Base-by-base conservation (phyloP, 1,139 yeast species). In the Saccharomyces hybrid region DNA sequence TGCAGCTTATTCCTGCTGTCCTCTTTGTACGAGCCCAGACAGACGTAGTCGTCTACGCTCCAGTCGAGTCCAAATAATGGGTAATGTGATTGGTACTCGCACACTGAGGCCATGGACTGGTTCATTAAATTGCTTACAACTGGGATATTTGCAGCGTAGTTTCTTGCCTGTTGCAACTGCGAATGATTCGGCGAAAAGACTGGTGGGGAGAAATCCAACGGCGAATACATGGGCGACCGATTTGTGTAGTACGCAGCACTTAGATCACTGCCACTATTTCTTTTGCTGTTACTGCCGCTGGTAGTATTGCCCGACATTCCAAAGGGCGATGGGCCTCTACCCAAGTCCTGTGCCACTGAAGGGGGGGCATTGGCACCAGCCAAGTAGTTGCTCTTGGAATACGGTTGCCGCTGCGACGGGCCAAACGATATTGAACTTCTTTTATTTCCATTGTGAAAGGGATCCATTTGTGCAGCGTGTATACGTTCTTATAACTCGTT, bases 61-160 rank as follows among this genome's bases (percentile, higher is more conserved):
- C 72, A 69, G 52, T 68, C 70, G 29, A 68, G 46, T 5, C 65
- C 71, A 52, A 61, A 69, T 11, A 67, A 56, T 5, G 70, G 71
- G 34, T 58, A 62, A 41, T 58, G 57, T 5, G 66, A 58, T 38
- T 63, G 61, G 54, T 61, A 68, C 50, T 64, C 64, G 54, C 71
- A 68, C 5, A 62, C 61, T 3, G 57, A 41, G n/a, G 47, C 55
- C 29, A 41, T 42, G 27, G 29, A 28, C 32, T 48, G 42, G 41
- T 50, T 50, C 52, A 42, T 50, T 26, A 50, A 14, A 16, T 38
- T 38, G 25, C 44, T 38, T 19, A 38, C 44, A 9, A 46, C 46
- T 49, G 41, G 41, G 46, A 50, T 51, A 23, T 42, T 25, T 8
- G 54, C 47, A 27, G 52, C 54, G 26, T 62, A 54, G 47, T 50